Evolutionary conservation across 768 basidiomycete species (phyloP).

Genomic region (Russula dissimulans): DNA sequence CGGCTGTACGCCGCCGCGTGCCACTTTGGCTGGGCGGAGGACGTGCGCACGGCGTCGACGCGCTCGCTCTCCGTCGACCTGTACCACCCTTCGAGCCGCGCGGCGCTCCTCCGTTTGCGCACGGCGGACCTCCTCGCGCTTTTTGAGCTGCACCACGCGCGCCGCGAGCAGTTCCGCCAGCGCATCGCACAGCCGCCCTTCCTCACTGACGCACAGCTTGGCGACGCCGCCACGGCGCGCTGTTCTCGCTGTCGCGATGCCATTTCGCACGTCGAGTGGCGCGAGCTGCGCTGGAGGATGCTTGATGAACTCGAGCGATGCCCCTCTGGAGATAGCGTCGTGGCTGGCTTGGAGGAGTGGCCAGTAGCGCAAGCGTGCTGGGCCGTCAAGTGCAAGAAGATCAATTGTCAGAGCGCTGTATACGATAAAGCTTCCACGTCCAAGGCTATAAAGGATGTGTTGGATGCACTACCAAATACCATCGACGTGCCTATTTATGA

Average conservation of each 20-base stretch:
- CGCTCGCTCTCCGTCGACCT: slow-evolving; percentile 48
- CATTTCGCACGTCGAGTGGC: slow-evolving; percentile 54
- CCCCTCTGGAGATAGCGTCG: slow-evolving; percentile 50
- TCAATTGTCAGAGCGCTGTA: slow-evolving; percentile 38
- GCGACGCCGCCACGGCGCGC: slow-evolving; percentile 36
- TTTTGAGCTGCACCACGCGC: slow-evolving; percentile 42
- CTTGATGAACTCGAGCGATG: slow-evolving; percentile 48
- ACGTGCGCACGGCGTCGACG: slow-evolving; percentile 44
- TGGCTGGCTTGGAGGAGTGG: slow-evolving; percentile 46
- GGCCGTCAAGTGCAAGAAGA: slow-evolving; percentile 43
- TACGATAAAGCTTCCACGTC: slow-evolving; percentile 50
- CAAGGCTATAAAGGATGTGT: slow-evolving; percentile 44
- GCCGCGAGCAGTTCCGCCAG: slow-evolving; percentile 41
- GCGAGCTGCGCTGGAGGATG: slow-evolving; percentile 51
- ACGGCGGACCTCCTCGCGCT: slow-evolving; percentile 45
- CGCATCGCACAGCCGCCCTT: slow-evolving; percentile 51
- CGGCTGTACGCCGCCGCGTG: slow-evolving; percentile 47
- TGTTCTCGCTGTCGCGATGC: slow-evolving; percentile 42
- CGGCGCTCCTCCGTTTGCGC: slow-evolving; percentile 39
- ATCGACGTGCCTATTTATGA: slow-evolving; percentile 21
- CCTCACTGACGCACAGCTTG: slow-evolving; percentile 28
- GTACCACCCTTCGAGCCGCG: slow-evolving; percentile 36
- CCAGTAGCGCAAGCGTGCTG: slow-evolving; percentile 52
- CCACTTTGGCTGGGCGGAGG: slow-evolving; percentile 50
- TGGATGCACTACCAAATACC: slow-evolving; percentile 39